These are phyloP conservation scores for Termitomyces heimii DNA, from an alignment of 768 basidiomycete genomes.

Conservation along the genomic window DNA sequence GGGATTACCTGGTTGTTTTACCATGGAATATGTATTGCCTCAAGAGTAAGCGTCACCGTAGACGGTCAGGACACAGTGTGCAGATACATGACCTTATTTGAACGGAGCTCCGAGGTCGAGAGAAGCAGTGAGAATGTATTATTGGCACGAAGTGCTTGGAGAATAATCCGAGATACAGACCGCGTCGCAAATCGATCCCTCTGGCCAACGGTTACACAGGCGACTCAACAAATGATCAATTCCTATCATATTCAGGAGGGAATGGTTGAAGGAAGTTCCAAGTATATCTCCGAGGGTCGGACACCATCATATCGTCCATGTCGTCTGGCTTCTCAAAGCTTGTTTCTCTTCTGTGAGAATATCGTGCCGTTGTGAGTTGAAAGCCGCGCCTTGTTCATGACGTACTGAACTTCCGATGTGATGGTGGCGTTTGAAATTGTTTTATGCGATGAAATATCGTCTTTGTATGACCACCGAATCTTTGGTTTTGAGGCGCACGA, in stretches of 20 bases:
- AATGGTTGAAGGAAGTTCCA: not conserved
- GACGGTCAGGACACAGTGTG: not conserved
- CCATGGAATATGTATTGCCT: not conserved
- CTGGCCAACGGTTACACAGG: not conserved
- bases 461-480: not conserved
- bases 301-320: not conserved
- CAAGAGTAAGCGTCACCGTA: not conserved
- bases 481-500: not conserved
- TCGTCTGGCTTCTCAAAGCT: not conserved
- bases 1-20: not conserved
- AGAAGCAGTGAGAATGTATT: not conserved
- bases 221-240: too few relatives aligned
- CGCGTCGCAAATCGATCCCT: not conserved
- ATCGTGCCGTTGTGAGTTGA: not conserved
- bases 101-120: conserved; percentile 2
- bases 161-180: not conserved
- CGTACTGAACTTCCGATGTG: too few relatives aligned
- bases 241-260: not conserved
- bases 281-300: not conserved
- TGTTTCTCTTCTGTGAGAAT: not conserved
- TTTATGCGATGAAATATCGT: not conserved
- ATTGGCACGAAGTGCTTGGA: not conserved
- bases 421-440: not conserved
- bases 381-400: not conserved
- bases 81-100: not conserved